Conservation (phyloP, 78 protist species). For the Monocercomonoides exilis region DNA sequence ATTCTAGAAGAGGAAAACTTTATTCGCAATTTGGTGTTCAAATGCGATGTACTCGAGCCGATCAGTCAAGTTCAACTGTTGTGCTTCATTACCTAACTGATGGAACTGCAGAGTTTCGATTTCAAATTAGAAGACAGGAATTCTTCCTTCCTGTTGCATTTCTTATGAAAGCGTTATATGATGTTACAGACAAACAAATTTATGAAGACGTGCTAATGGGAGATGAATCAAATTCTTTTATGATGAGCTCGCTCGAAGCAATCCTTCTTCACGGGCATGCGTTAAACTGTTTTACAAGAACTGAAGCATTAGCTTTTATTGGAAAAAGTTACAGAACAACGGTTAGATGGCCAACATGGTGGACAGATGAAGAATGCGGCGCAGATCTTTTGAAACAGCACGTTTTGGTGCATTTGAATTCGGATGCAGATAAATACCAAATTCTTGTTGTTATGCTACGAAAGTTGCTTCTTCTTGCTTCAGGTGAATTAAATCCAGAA, state of each 20-base stretch:
- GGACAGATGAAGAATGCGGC: slow-evolving; percentile 41
- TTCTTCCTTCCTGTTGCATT: slow-evolving; percentile 70
- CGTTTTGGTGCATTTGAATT: slow-evolving; percentile 69
- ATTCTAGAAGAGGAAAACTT: slow-evolving; percentile 57
- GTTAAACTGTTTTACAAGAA: slow-evolving; percentile 20
- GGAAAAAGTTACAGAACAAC: slow-evolving; percentile 37
- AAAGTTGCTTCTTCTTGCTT: slow-evolving; percentile 58
- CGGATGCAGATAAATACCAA: slow-evolving; percentile 56
- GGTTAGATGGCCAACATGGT: slow-evolving; percentile 4
- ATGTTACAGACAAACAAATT: slow-evolving; percentile 63
- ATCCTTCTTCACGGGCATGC: slow-evolving; percentile 44
- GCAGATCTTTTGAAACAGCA: slow-evolving; percentile 30
- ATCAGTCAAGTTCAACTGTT: slow-evolving; percentile 55
- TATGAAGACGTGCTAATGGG: slow-evolving; percentile 40
- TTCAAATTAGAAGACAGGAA: slow-evolving; percentile 49
- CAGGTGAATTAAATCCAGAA: slow-evolving; percentile 49
- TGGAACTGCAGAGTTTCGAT: slow-evolving; percentile 59
- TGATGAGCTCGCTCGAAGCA: slow-evolving; percentile 56
- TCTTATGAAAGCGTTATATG: slow-evolving; percentile 51
- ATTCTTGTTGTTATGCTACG: slow-evolving; percentile 61
- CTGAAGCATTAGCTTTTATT: slow-evolving; percentile 46
- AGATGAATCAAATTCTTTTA: slow-evolving; percentile 37
- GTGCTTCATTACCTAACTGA: slow-evolving; percentile 64
- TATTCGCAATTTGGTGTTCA: slow-evolving; percentile 66
- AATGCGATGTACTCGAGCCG: slow-evolving; percentile 74